Conservation (phyloP, 169 alveolate species). For the Cryptosporidium parvum region DNA sequence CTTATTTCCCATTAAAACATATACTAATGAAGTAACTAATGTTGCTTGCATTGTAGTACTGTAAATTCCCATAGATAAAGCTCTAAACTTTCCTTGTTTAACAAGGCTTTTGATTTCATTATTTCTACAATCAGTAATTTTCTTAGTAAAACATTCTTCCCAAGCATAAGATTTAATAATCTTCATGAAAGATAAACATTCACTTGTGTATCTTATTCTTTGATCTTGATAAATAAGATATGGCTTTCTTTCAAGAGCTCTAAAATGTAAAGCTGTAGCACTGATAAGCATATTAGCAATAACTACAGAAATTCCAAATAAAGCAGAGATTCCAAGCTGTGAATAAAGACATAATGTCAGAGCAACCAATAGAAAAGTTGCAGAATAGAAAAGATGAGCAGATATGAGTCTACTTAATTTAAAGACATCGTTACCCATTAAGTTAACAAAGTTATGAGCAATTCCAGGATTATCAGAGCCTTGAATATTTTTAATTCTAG, state of each 20-base stretch:
- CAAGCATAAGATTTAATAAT: slow-evolving; percentile 88
- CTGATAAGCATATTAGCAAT: slow-evolving; percentile 37
- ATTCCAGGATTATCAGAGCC: slow-evolving; percentile 13
- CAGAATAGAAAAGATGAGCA: slow-evolving; percentile 69
- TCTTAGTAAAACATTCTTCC: slow-evolving; percentile 83
- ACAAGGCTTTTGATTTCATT: slow-evolving; percentile 79
- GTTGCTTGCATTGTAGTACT: slow-evolving; percentile 75
- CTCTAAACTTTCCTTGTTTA: slow-evolving; percentile 47
- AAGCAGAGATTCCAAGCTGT: slow-evolving; percentile 68
- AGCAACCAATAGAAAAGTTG: slow-evolving; percentile 45
- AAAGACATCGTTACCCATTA: slow-evolving; percentile 63
- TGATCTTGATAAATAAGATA: slow-evolving; percentile 50
- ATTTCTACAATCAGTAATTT: slow-evolving; percentile 81
- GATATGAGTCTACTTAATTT: slow-evolving; percentile 60
- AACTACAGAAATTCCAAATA: slow-evolving; percentile 54
- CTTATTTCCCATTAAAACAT: slow-evolving; percentile 55
- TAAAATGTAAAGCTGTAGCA: slow-evolving; percentile 31
- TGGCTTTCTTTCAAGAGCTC: slow-evolving; percentile 69
- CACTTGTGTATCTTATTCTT: slow-evolving; percentile 59
- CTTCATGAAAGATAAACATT: slow-evolving; percentile 80
- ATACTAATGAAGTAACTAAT: slow-evolving; percentile 57
- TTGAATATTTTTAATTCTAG: neutral
- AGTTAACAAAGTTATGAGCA: slow-evolving; percentile 34
- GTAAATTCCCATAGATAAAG: slow-evolving; percentile 72
- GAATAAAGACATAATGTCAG: slow-evolving; percentile 34